Evolutionary conservation across 352 stramenopile species (phyloP), one percentile per base, ranked within the genome.

Genomic region (Ophiocytium majus): DNA sequence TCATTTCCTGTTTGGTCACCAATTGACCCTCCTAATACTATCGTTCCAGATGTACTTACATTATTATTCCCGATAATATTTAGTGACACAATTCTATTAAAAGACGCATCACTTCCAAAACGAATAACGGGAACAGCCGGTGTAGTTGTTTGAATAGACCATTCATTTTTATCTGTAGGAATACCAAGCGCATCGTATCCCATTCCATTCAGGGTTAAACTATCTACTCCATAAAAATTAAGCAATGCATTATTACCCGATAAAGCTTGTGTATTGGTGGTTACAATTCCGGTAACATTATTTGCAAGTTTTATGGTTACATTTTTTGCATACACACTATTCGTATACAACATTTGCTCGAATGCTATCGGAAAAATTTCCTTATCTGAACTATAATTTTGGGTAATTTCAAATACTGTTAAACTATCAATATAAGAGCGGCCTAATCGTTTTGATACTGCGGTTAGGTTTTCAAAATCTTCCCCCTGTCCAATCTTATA

Each of bases 1-100:
- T 71, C 57, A 71, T 71, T 71, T 71, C 57, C 57, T 71, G 57
- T 71, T 71, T 71, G 57, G 57, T 71, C 57, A 71, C 57, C 57
- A 71, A 71, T 71, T 71, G 57, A 71, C 57, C 57, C 57, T 71
- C 57, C 57, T 71, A 71, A 71, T 71, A 71, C 57, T 71, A 71
- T 71, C 57, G 57, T 71, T 71, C 57, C 57, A 71, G 57, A 71
- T 71, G 57, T 71, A 71, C 57, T 71, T 71, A 71, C 57, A 71
- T 71, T 71, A 71, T 71, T 71, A 71, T 71, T 71, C 57, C 57
- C 57, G 57, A 71, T 71, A 71, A 71, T 71, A 71, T 71, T 71
- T 71, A 71, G 57, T 71, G 57, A 71, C 57, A 71, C 57, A 71
- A 71, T 71, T 71, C 57, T 71, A 71, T 71, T 71, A 71, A 71